These are phyloP conservation scores for Erysimum cheiri DNA, from an alignment of 441 rosid genomes.

Conservation along the genomic window DNA sequence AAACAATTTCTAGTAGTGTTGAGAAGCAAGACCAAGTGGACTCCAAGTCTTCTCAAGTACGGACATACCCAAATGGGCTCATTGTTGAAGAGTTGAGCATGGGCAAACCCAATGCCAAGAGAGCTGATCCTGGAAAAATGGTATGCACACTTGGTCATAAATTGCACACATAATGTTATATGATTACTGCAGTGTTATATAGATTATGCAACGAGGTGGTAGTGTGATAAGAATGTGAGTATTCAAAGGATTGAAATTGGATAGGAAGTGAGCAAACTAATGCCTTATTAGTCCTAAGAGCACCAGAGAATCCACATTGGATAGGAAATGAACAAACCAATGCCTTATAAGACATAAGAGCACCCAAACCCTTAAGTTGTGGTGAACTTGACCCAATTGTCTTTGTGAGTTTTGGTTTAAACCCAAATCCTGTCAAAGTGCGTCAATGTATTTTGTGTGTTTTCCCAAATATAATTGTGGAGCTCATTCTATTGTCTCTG, in stretches of 20 bases:
- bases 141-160: conserved; percentile 40
- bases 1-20: conserved; percentile 42
- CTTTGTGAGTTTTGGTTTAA: conserved; percentile 2
- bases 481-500: conserved; percentile 15
- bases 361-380: background rate
- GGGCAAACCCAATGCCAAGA: conserved; percentile 91
- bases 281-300: background rate
- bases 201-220: background rate
- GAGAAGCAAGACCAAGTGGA: conserved; percentile 50
- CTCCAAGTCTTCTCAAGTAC: conserved; percentile 62
- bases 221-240: conserved; percentile 15
- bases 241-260: background rate
- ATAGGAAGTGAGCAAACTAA: conserved; percentile 2
- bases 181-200: background rate
- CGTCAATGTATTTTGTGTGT: background rate
- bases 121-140: conserved; percentile 81
- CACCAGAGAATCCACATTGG: background rate
- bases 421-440: background rate
- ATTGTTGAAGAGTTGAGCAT: conserved; percentile 78
- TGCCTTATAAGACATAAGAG: background rate
- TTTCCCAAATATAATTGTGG: background rate
- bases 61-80: conserved; percentile 83
- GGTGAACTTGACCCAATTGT: background rate
- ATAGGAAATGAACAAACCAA: background rate
- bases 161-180: conserved; percentile 5